Conservation (phyloP, 2,329 filamentous ascomycete genomes). For the Pestalotiopsis sp. region DNA sequence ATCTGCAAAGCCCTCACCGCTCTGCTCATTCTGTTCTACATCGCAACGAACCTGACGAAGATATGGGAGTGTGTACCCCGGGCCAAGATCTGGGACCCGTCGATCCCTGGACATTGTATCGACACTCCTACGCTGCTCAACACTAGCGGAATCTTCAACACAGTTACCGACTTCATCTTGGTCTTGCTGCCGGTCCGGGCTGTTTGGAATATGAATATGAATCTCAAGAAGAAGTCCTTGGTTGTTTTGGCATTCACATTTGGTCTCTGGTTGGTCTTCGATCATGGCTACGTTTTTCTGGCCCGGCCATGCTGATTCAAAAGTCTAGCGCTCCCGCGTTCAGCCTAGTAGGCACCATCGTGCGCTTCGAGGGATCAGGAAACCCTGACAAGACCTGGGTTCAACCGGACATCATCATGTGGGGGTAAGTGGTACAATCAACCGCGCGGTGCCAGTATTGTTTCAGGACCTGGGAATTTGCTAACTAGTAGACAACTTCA, state of each 20-base stretch:
- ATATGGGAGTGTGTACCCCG: constrained; percentile 18
- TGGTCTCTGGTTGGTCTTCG: constrained; percentile 2
- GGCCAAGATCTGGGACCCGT: constrained; percentile 14
- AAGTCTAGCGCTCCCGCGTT: constrained; percentile 5
- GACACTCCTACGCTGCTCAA: constrained; percentile 16
- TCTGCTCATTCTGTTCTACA: too few relatives aligned
- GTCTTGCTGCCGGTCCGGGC: constrained; percentile 22
- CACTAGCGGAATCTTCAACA: constrained; percentile 23
- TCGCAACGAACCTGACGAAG: background rate
- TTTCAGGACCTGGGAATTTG: too few relatives aligned
- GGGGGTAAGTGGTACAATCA: constrained; percentile 15
- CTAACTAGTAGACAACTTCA: background rate
- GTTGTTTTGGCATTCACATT: constrained; percentile 24
- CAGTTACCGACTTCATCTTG: constrained; percentile 21
- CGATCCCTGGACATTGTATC: constrained; percentile 19
- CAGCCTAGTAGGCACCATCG: constrained; percentile 11
- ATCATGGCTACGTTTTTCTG: background rate
- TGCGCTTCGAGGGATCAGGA: constrained; percentile 13
- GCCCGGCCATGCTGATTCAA: background rate
- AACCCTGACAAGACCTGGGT: constrained; percentile 18
- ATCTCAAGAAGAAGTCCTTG: constrained; percentile 12
- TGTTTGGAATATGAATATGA: constrained; percentile 20
- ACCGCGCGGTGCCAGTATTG: too few relatives aligned
- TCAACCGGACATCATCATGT: constrained; percentile 20
- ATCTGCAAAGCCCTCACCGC: too few relatives aligned